phyloP scores from a whole-genome alignment of 179 eudicot genomes.

The Spergularia azorica region DNA sequence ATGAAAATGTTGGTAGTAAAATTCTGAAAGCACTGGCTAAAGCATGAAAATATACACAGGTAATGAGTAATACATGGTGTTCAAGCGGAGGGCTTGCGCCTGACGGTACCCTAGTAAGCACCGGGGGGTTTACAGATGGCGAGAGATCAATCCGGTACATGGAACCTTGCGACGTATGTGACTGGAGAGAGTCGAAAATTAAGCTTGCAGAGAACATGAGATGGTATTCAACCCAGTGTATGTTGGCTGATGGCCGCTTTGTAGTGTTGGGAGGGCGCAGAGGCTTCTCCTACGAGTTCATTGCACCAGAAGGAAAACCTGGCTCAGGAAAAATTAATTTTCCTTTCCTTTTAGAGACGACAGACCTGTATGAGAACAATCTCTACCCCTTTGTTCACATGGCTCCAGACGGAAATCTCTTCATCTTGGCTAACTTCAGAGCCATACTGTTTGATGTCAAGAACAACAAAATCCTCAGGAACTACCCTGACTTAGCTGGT shows the following conservation, averaged over 20 bases:
- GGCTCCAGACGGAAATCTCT: constrained; percentile 81
- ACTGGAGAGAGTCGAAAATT: constrained; percentile 35
- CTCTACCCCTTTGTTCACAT: constrained; percentile 83
- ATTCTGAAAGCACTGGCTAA: too few relatives aligned
- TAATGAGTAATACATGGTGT: constrained; percentile 63
- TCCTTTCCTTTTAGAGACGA: constrained; percentile 35
- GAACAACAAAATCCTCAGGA: constrained; percentile 38
- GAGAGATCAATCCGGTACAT: constrained; percentile 40
- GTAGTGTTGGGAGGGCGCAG: constrained; percentile 44
- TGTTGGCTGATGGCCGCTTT: constrained; percentile 31
- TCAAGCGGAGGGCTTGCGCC: constrained; percentile 69
- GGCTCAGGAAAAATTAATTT: constrained; percentile 21
- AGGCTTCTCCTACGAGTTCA: constrained; percentile 41
- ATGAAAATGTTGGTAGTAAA: too few relatives aligned
- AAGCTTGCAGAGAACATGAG: constrained; percentile 40
- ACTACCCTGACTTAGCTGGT: constrained; percentile 55
- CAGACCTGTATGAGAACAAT: constrained; percentile 46
- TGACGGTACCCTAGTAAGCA: constrained; percentile 54
- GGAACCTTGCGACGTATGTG: constrained; percentile 35
- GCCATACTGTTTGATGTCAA: constrained; percentile 55
- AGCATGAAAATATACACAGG: constrained; percentile 22
- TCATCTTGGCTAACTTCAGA: constrained; percentile 64
- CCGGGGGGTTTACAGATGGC: constrained; percentile 70
- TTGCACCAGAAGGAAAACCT: constrained; percentile 33
- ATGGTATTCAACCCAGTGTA: constrained; percentile 54